Base-by-base conservation (phyloP, 306 rosid species). In the Lupinus albus region DNA sequence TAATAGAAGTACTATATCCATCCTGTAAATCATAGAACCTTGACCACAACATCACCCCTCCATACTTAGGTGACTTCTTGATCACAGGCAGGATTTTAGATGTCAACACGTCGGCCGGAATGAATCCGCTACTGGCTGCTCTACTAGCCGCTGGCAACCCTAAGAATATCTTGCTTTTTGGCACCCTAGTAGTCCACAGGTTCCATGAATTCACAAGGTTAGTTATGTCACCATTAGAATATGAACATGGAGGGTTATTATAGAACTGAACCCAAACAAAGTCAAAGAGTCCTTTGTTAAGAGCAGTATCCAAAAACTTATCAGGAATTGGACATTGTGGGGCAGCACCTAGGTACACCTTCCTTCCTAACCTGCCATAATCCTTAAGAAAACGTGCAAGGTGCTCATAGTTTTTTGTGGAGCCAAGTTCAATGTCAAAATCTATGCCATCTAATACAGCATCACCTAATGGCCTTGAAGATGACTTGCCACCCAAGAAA, bases 321-420 rank as follows among this genome's bases (percentile, higher is more conserved):
- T 87, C 96, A 8, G 96, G 96, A 68, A 79, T 70, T 36, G 93
- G 96, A 53, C 96, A 89, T 17, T 89, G 96, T n/a, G 93, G 96
- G 13, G 96, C 93, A 21, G 85, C 96, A 89, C 30, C 30, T 25
- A 25, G 74, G 84, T 83, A 83, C 42, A 89, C 84, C 8, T 11
- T 47, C 28, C 65, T 73, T 25, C 42, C 71, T 0, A 0, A 38
- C 8, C 59, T 69, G 49, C 63, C 50, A 61, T 80, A 78, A 0
- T 8, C 64, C 60, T 87, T 82, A 0, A 87, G 64, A 44, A 75
- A 56, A 5, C 73, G 65, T 15, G 92, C 95, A 11, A 91, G 84
- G 17, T 70, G 59, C 0, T 83, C 72, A 73, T 82, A 84, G 1
- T 79, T 79, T 7, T 20, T 5, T 0, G 77, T 84, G 0, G 91